Evolutionary conservation across 495 filamentous ascomycete species (phyloP), one percentile per base, ranked within the genome.

Genomic region (Penicillium diatomitis): DNA sequence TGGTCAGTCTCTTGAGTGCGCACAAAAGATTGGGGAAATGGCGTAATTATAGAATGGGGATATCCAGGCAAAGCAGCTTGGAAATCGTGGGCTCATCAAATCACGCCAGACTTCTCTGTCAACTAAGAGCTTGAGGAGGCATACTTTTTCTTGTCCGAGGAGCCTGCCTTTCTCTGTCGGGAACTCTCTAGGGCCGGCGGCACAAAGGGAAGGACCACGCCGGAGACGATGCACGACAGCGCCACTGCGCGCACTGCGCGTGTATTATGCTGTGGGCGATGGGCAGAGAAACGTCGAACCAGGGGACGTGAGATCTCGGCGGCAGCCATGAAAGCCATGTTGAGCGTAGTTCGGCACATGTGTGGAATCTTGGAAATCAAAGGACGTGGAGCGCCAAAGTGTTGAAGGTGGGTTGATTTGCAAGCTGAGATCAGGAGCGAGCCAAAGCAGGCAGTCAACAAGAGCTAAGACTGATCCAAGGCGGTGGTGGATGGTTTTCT

Each of bases 111-210:
- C 20, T 20, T 20, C 20, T 20, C 20, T 20, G 20, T 20, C 20
- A 20, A 20, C 20, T 20, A 20, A 20, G 20, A 20, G 20, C 20
- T 20, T 20, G 1, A 20, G 20, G 20, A 31, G 29, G 54, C 69
- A 63, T 49, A 74, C 72, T 68, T 69, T 40, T 64, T 67, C 41
- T 58, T 58, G 47, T 64, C 62, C 10, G 69, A 57, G 20, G 60
- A 64, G 36, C 64, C 64, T 8, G 58, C 56, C 9, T 58, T 70
- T 38, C 59, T 62, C 50, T 71, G 66, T 33, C 66, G 64, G 27
- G 65, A 68, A 52, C 71, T 72, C 44, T 72, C 71, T 8, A 74
- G 53, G 9, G 72, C 72, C 7, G 72, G 71, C 12, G 71, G 69
- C 4, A 73, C 61, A 47, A 73, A 74, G 3, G 72, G 71, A 8